These are phyloP conservation scores for Arctium lappa DNA, from an alignment of 129 eudicot species.

Conservation along the genomic window DNA sequence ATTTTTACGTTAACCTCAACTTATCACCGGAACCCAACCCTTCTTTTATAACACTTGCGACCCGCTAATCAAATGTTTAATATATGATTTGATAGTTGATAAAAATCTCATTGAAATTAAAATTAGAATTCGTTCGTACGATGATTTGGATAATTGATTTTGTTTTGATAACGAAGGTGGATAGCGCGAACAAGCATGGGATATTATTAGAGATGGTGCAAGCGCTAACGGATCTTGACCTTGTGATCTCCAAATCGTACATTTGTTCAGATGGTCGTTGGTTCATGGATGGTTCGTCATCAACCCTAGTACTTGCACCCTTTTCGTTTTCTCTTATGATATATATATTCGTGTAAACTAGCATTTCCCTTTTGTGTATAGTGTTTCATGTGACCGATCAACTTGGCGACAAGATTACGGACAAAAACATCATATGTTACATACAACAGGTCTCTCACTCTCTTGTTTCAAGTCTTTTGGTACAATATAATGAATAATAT, in stretches of 20 bases:
- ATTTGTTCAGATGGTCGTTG: constrained; percentile 89
- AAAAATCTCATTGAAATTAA: background rate
- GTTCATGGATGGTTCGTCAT: constrained; percentile 90
- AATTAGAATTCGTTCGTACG: background rate
- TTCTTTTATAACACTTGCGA: too few species aligned
- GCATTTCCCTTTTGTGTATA: constrained; percentile 24
- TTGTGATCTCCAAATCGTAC: constrained; percentile 80
- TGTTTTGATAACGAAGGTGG: constrained; percentile 50
- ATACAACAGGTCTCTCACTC: constrained; percentile 60
- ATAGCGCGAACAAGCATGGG: constrained; percentile 82
- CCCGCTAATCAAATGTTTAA: background rate
- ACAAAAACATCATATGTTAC: constrained; percentile 48
- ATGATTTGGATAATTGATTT: background rate
- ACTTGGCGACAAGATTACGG: constrained; percentile 66
- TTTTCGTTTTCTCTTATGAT: background rate
- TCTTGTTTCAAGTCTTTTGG: background rate
- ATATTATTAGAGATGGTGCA: constrained; percentile 84
- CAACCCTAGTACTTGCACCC: background rate
- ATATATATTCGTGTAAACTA: constrained; percentile 17
- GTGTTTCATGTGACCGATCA: constrained; percentile 95
- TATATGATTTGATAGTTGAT: background rate
- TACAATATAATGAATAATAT: background rate
- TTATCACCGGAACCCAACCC: too few species aligned
- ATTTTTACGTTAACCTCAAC: too few species aligned
- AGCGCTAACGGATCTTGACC: constrained; percentile 82